Evolutionary conservation across 2,329 filamentous ascomycete genomes (phyloP).

Genomic region (Orbilia blumenaviensis): DNA sequence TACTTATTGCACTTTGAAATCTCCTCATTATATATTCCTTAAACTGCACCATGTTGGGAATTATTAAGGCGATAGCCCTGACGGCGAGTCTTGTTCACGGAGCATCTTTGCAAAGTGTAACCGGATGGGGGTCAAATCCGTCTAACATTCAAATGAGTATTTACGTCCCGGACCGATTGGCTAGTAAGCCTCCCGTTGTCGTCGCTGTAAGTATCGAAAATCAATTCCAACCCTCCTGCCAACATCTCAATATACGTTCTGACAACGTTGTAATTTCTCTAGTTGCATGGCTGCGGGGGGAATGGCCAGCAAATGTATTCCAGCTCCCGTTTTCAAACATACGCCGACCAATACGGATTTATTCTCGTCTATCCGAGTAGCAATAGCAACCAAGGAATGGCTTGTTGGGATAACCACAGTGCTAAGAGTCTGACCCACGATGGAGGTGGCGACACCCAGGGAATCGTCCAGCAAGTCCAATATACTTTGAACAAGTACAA

Average conservation of each 20-base stretch:
- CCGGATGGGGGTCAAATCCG: constrained; percentile 64
- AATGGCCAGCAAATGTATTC: constrained; percentile 50
- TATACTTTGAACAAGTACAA: constrained; percentile 60
- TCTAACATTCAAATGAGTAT: constrained; percentile 67
- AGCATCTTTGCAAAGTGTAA: constrained; percentile 48
- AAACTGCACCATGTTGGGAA: not conserved
- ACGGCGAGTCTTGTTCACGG: not conserved
- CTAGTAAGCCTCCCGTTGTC: constrained; percentile 58
- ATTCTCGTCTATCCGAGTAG: constrained; percentile 40
- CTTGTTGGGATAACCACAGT: constrained; percentile 47
- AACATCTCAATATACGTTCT: not conserved
- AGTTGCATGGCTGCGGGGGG: constrained; percentile 54
- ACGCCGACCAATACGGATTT: constrained; percentile 43
- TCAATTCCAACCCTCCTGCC: not conserved
- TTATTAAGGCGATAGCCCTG: not conserved
- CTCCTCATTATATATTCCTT: too few species aligned
- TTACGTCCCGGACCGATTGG: constrained; percentile 60
- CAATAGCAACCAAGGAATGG: constrained; percentile 4
- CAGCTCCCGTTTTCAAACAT: constrained; percentile 52
- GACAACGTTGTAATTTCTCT: not conserved
- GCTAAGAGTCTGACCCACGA: constrained; percentile 58
- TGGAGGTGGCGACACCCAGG: constrained; percentile 61
- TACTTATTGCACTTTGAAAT: too few species aligned
- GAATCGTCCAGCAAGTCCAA: constrained; percentile 61
- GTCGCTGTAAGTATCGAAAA: constrained; percentile 52